Percentiles rank a stretch among this genome's conserved stretches.
Conservation (phyloP, 2,329 filamentous ascomycete species). For the Stromatinia cepivora region DNA sequence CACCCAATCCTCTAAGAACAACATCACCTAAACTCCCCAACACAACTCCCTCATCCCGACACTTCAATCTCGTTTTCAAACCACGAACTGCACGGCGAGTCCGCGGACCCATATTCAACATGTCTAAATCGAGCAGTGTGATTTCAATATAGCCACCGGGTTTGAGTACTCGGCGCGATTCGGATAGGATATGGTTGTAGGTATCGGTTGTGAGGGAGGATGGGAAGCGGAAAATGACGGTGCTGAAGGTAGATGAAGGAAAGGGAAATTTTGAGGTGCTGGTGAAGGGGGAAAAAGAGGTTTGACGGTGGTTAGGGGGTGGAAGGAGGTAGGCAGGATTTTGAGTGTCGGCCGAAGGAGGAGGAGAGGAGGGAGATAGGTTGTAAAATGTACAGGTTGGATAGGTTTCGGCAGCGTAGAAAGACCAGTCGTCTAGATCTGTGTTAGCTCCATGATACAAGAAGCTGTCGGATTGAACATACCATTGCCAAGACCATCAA, state of each 20-base stretch:
- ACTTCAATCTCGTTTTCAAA: conserved; percentile 70
- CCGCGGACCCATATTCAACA: conserved; percentile 77
- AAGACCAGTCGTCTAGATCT: conserved; percentile 72
- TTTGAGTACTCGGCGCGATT: conserved; percentile 75
- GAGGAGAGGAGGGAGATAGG: conserved; percentile 55
- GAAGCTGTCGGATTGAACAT: conserved; percentile 23
- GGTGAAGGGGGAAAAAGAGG: conserved; percentile 53
- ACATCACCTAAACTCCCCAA: conserved; percentile 61
- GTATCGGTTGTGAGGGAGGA: conserved; percentile 65
- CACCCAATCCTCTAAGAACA: conserved; percentile 66
- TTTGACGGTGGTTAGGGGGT: conserved; percentile 73
- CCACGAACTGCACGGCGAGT: conserved; percentile 67
- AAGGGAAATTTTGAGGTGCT: conserved; percentile 67
- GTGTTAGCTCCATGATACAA: conserved; percentile 1
- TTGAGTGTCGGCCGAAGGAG: conserved; percentile 45
- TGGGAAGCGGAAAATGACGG: conserved; percentile 77
- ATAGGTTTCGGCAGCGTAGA: conserved; percentile 80
- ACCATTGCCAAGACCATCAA: conserved; percentile 79
- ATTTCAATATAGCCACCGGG: conserved; percentile 79
- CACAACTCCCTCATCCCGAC: conserved; percentile 58
- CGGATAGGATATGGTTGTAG: conserved; percentile 70
- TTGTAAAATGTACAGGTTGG: conserved; percentile 75
- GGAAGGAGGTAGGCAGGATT: conserved; percentile 54
- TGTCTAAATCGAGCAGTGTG: conserved; percentile 74
- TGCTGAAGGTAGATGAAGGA: conserved; percentile 71